Evolutionary conservation across 2,329 filamentous ascomycete species (phyloP).

Genomic region (Furcasterigmium sp.): DNA sequence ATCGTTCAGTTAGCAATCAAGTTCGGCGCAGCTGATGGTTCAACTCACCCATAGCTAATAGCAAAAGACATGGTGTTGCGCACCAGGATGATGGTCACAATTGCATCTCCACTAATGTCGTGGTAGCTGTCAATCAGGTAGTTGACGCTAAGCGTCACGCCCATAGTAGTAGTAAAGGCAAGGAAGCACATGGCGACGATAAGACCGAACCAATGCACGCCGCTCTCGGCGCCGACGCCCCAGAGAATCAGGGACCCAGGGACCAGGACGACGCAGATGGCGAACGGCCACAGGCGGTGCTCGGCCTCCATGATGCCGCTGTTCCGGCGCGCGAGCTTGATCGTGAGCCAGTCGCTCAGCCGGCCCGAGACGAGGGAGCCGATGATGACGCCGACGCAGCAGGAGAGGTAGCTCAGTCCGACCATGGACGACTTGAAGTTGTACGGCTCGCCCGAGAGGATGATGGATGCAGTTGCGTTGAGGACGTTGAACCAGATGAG

Average conservation of each 20-base stretch:
- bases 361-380: slow-evolving; percentile 23
- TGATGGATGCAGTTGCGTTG: slow-evolving; percentile 36
- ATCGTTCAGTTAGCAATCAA: background rate
- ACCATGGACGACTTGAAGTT: slow-evolving; percentile 32
- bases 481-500: slow-evolving; percentile 37
- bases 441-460: slow-evolving; percentile 29
- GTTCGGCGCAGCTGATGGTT: background rate
- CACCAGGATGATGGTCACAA: slow-evolving; percentile 33
- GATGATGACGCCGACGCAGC: slow-evolving; percentile 24
- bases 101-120: slow-evolving; percentile 31
- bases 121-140: slow-evolving; percentile 36
- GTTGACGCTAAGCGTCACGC: slow-evolving; percentile 29
- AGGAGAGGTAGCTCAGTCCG: slow-evolving; percentile 30
- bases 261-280: slow-evolving; percentile 7
- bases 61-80: slow-evolving; percentile 31
- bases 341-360: slow-evolving; percentile 29
- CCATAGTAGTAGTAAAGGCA: slow-evolving; percentile 25
- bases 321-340: slow-evolving; percentile 33
- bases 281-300: slow-evolving; percentile 28
- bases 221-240: slow-evolving; percentile 25
- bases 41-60: slow-evolving; percentile 27
- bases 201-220: slow-evolving; percentile 35
- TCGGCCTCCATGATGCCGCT: slow-evolving; percentile 34
- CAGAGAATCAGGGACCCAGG: slow-evolving; percentile 15
- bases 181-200: slow-evolving; percentile 32